These are phyloP conservation scores for Vanrija pseudolonga DNA, from an alignment of 1,284 basidiomycete species.

Conservation along the genomic window DNA sequence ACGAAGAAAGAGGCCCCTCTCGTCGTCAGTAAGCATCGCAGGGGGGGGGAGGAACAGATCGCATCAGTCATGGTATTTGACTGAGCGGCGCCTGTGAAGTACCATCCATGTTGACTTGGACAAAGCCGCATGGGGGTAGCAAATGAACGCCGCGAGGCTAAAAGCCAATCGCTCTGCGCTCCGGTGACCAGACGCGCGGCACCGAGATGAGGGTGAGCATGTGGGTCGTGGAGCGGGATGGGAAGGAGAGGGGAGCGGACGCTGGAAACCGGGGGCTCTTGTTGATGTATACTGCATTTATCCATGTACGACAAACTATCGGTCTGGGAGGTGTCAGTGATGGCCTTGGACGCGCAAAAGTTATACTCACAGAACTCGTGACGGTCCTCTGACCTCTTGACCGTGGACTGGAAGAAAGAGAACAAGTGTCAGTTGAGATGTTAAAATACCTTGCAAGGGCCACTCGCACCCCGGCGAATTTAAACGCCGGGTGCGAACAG, in stretches of 20 bases:
- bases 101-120: conserved; percentile 15
- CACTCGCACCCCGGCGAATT: conserved; percentile 15
- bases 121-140: conserved; percentile 17
- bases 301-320: conserved; percentile 22
- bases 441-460: conserved; percentile 25
- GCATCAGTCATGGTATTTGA: conserved; percentile 4
- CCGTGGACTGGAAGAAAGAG: conserved; percentile 58
- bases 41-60: background rate
- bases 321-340: conserved; percentile 26
- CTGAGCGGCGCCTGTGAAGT: conserved; percentile 27
- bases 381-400: conserved; percentile 89
- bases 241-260: background rate
- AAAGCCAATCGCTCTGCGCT: conserved; percentile 19
- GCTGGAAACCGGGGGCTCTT: background rate
- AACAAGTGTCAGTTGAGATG: conserved; percentile 15
- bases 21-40: background rate
- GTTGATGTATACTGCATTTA: conserved; percentile 14
- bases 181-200: conserved; percentile 11
- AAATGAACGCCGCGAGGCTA: conserved; percentile 16
- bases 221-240: conserved; percentile 4
- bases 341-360: background rate
- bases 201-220: conserved; percentile 22
- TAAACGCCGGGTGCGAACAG: conserved; percentile 7
- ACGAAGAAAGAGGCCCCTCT: background rate
- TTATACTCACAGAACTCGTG: conserved; percentile 82